phyloP scores from a whole-genome alignment of 2,329 filamentous ascomycete species.

The Diaporthe citriasiana region DNA sequence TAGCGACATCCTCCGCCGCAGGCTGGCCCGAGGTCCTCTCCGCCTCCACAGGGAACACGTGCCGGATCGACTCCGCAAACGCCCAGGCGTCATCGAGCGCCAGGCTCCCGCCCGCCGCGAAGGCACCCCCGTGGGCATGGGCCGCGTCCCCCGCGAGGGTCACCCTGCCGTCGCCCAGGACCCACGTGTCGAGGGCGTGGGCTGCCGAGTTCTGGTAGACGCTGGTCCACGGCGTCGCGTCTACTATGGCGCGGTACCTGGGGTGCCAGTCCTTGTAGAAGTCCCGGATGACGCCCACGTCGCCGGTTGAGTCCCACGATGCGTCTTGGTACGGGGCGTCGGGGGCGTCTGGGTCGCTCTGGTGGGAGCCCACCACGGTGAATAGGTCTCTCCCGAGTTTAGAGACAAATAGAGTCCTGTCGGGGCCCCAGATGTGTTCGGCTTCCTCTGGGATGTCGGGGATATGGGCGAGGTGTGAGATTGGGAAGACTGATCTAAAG shows the following conservation, averaged over 20 bases:
- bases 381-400: constrained; percentile 57
- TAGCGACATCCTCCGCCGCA: constrained; percentile 45
- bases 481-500: constrained; percentile 60
- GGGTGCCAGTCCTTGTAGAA: constrained; percentile 60
- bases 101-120: constrained; percentile 57
- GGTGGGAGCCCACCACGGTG: constrained; percentile 59
- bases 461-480: constrained; percentile 56
- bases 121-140: constrained; percentile 58
- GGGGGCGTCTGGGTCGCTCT: constrained; percentile 53
- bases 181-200: constrained; percentile 57
- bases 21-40: constrained; percentile 43
- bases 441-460: constrained; percentile 57
- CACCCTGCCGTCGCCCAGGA: constrained; percentile 53
- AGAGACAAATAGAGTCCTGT: constrained; percentile 59
- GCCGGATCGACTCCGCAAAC: constrained; percentile 54
- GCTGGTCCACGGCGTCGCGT: constrained; percentile 56
- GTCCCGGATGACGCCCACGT: constrained; percentile 53
- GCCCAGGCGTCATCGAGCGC: constrained; percentile 60
- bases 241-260: constrained; percentile 55
- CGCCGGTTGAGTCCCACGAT: constrained; percentile 56
- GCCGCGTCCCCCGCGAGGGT: constrained; percentile 56
- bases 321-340: constrained; percentile 50
- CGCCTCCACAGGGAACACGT: constrained; percentile 50
- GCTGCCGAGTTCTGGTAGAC: constrained; percentile 60
- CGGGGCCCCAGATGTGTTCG: constrained; percentile 59